phyloP scores from a whole-genome alignment of 116 monocot species.

The Dioscorea cayenensis region DNA sequence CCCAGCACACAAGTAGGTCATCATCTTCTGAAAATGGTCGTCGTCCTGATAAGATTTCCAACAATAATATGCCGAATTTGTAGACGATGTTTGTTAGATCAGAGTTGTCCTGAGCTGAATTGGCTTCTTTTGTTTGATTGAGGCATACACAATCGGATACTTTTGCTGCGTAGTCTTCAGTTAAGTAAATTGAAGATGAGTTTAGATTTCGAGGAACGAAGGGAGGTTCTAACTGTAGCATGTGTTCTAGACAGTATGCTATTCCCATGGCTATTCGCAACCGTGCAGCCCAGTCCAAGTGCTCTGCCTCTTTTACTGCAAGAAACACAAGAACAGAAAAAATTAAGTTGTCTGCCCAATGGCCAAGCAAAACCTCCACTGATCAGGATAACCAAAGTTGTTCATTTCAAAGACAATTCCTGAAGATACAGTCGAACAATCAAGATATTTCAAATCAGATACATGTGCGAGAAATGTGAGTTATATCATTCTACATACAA shows the following conservation, averaged over 20 bases:
- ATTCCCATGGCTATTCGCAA: slow-evolving; percentile 71
- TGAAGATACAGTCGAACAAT: background rate
- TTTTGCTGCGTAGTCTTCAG: slow-evolving; percentile 89
- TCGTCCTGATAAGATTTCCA: slow-evolving; percentile 51
- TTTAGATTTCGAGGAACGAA: slow-evolving; percentile 34
- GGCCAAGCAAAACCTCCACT: background rate
- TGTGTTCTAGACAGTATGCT: slow-evolving; percentile 67
- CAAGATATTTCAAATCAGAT: background rate
- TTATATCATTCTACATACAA: too few species aligned
- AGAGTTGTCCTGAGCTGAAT: background rate
- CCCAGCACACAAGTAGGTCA: slow-evolving; percentile 31
- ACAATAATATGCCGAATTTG: slow-evolving; percentile 41
- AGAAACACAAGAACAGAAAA: slow-evolving; percentile 1
- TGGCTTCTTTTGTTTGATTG: slow-evolving; percentile 19
- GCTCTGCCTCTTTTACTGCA: slow-evolving; percentile 67
- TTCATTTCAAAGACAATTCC: background rate
- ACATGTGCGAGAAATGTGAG: too few species aligned
- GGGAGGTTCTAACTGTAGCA: slow-evolving; percentile 51
- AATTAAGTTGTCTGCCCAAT: background rate
- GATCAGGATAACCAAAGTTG: background rate
- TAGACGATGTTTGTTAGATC: slow-evolving; percentile 21
- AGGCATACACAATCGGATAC: slow-evolving; percentile 59
- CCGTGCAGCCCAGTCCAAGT: slow-evolving; percentile 56
- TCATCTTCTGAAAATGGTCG: slow-evolving; percentile 30
- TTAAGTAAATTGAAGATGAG: slow-evolving; percentile 55